Percentiles rank a stretch among this genome's conserved stretches.
Evolutionary conservation across 73 alveolate species (phyloP).

Genomic region (Tetrahymena thermophila): DNA sequence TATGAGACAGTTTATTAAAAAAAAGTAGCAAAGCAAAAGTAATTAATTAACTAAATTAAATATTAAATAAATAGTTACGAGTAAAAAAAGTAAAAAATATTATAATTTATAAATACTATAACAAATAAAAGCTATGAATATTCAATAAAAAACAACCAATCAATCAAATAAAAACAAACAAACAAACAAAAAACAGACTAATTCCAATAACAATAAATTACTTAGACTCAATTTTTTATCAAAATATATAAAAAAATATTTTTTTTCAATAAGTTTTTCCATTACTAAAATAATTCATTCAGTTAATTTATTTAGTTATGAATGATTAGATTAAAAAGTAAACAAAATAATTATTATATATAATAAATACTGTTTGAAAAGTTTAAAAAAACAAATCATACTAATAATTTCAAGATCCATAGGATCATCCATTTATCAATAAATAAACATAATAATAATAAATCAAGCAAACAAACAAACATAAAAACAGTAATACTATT

Average conservation of each 20-base stretch:
- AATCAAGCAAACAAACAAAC: no score
- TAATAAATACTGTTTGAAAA: no score
- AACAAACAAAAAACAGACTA: no score
- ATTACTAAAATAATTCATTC: not conserved
- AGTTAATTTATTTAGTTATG: not conserved
- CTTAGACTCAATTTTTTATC: not conserved
- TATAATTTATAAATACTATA: no score
- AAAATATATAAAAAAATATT: no score
- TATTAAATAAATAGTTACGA: not conserved
- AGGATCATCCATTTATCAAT: no score
- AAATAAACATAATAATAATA: no score
- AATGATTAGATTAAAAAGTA: not conserved
- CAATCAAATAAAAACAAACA: not conserved
- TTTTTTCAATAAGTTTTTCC: not conserved
- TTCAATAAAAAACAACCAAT: not conserved
- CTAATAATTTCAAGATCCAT: not conserved
- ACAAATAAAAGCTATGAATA: not conserved
- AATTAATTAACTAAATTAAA: not conserved
- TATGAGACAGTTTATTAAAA: not conserved
- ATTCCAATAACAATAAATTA: no score
- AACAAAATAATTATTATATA: not conserved
- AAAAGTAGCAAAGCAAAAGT: not conserved
- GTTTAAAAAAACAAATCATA: not conserved
- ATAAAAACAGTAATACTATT: no score
- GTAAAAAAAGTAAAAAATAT: no score